Evolutionary conservation across 2,329 filamentous ascomycete genomes (phyloP).

Genomic region (Nemania sp.): DNA sequence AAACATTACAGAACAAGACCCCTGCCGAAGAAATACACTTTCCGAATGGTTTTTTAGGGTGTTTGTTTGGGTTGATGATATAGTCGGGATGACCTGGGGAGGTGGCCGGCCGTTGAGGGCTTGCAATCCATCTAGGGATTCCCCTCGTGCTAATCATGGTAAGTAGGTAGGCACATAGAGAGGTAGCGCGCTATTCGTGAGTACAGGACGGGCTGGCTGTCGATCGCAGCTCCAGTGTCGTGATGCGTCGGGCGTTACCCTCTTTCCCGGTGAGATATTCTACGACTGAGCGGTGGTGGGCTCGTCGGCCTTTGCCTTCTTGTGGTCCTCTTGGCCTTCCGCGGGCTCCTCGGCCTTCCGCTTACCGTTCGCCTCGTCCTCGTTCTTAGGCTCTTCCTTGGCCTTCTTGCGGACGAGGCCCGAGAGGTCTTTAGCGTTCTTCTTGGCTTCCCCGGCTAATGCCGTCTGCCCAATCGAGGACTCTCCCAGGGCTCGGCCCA

Average conservation of each 20-base stretch:
- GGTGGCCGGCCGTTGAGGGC: too few species aligned
- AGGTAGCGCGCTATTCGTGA: too few species aligned
- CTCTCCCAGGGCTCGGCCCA: constrained; percentile 68
- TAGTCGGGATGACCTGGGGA: too few species aligned
- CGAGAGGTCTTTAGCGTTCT: constrained; percentile 73
- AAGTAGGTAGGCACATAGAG: too few species aligned
- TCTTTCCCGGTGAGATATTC: neutral
- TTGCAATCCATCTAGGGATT: too few species aligned
- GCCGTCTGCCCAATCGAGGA: constrained; percentile 64
- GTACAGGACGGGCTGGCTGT: too few species aligned
- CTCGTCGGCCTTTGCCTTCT: constrained; percentile 22
- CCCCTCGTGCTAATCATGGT: too few species aligned
- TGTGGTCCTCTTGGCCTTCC: constrained; percentile 12
- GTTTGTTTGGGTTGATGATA: neutral
- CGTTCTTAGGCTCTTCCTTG: constrained; percentile 45
- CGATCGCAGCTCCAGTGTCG: too few species aligned
- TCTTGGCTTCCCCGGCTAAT: constrained; percentile 72
- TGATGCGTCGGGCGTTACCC: neutral
- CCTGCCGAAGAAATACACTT: neutral
- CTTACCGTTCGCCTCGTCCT: constrained; percentile 43
- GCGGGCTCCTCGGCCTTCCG: constrained; percentile 39
- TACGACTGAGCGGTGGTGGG: constrained; percentile 1
- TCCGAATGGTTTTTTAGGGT: neutral
- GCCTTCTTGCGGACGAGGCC: constrained; percentile 73
- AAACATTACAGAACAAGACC: too few species aligned